phyloP scores from a whole-genome alignment of 768 basidiomycete species.

The Boletus reticuloceps region DNA sequence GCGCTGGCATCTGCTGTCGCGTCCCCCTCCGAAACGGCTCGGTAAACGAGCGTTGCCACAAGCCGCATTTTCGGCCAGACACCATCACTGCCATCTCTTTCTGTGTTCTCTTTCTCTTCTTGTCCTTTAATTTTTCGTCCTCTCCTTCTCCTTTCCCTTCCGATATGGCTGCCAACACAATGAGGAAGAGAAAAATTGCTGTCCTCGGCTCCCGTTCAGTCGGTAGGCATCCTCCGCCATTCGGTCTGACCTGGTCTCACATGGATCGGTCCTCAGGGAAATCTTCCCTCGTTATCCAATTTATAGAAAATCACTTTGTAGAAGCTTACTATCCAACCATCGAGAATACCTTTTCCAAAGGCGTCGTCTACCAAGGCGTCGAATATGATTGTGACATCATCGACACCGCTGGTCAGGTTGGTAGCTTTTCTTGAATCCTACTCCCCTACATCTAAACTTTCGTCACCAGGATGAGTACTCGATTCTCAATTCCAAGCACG shows the following conservation, averaged over 20 bases:
- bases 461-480: constrained; percentile 80
- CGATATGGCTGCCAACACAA: constrained; percentile 34
- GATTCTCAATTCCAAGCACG: constrained; percentile 89
- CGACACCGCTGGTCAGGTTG: constrained; percentile 95
- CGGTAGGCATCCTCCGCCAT: constrained; percentile 47
- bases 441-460: constrained; percentile 3
- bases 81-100: constrained; percentile 12
- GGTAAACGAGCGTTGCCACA: constrained; percentile 31
- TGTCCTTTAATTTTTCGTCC: constrained; percentile 3
- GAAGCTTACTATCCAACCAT: constrained; percentile 96
- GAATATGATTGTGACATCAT: constrained; percentile 98
- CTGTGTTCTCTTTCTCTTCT: constrained; percentile 16
- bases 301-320: constrained; percentile 88
- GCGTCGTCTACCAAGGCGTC: constrained; percentile 79
- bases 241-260: constrained; percentile 10
- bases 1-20: constrained; percentile 17
- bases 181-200: constrained; percentile 87
- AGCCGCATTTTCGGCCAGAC: constrained; percentile 16
- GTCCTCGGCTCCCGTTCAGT: constrained; percentile 86
- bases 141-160: background rate
- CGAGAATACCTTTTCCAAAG: constrained; percentile 84
- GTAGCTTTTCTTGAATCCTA: constrained; percentile 18
- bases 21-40: constrained; percentile 26
- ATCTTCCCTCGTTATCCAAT: constrained; percentile 90
- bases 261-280: constrained; percentile 62